Evolutionary conservation across 2,329 filamentous ascomycete species (phyloP).

Genomic region (Hymenoscyphus infarciens): DNA sequence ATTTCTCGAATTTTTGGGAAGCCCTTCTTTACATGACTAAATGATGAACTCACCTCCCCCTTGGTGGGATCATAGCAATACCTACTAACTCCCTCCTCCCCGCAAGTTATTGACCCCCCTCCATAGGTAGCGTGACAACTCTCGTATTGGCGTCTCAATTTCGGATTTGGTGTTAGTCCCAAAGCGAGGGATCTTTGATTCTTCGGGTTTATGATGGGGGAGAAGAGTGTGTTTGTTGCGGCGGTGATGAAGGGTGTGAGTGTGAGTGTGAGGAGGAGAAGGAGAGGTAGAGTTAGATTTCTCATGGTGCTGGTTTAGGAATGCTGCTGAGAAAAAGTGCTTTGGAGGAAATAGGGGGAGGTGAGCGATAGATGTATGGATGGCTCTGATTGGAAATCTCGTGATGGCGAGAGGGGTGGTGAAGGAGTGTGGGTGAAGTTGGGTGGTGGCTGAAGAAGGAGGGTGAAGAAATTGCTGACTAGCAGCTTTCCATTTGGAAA

Average conservation of each 20-base stretch:
- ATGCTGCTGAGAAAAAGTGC: no score
- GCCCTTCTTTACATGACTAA: no score
- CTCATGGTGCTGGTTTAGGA: no score
- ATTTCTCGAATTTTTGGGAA: no score
- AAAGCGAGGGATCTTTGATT: background rate
- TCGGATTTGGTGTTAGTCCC: background rate
- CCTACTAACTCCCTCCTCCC: background rate
- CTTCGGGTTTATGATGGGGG: background rate
- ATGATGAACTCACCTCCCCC: conserved; percentile 7
- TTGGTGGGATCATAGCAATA: conserved; percentile 4
- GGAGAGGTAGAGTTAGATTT: background rate
- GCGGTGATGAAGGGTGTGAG: background rate
- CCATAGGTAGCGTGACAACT: background rate
- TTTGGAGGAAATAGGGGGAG: no score
- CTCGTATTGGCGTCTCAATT: background rate
- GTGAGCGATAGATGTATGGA: no score
- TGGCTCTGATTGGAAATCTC: no score
- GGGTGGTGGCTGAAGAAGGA: no score
- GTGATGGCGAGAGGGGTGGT: no score
- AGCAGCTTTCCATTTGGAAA: no score
- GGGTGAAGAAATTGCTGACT: no score
- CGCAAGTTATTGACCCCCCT: background rate
- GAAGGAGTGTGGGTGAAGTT: no score
- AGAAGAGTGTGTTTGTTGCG: background rate
- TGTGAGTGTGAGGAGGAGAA: background rate